Percentiles rank a stretch among this genome's conserved stretches.
Evolutionary conservation across 1,139 yeast genomes (phyloP).

Genomic region (Suhomyces anneliseae): DNA sequence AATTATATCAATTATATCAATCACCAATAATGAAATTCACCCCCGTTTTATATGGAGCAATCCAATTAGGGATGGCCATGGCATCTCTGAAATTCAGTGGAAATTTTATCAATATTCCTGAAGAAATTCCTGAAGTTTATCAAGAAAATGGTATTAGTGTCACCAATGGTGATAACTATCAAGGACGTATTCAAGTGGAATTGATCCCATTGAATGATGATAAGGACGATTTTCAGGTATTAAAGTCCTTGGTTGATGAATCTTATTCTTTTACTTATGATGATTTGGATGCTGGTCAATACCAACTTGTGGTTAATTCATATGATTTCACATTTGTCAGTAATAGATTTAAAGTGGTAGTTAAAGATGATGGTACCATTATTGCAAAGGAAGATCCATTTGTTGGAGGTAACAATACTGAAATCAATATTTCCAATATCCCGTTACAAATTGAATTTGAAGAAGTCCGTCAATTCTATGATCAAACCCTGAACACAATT

Average conservation of each 20-base stretch:
- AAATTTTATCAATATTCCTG: conserved; percentile 26
- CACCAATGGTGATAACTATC: conserved; percentile 39
- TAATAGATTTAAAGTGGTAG: conserved; percentile 30
- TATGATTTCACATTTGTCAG: conserved; percentile 36
- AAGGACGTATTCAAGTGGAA: conserved; percentile 34
- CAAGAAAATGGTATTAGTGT: conserved; percentile 20
- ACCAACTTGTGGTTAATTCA: conserved; percentile 35
- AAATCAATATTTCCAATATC: conserved; percentile 15
- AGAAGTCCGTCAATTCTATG: conserved; percentile 36
- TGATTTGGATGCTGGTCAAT: conserved; percentile 31
- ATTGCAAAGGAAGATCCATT: conserved; percentile 23
- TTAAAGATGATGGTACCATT: conserved; percentile 15
- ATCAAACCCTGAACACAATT: conserved; percentile 33
- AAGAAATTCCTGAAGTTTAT: conserved; percentile 23
- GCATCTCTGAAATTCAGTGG: conserved; percentile 13
- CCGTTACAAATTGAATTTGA: conserved; percentile 27
- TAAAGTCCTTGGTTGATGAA: conserved; percentile 24
- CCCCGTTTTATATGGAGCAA: not conserved
- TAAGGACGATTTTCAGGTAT: conserved; percentile 8
- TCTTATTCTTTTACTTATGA: conserved; percentile 28
- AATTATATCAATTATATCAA: too few relatives aligned
- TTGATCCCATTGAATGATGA: conserved; percentile 19
- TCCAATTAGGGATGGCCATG: not conserved
- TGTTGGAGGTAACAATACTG: conserved; percentile 20
- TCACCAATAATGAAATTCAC: not conserved